Evolutionary conservation across 1,284 basidiomycete genomes (phyloP).

Genomic region (Pseudomicrostroma phylloplanum): DNA sequence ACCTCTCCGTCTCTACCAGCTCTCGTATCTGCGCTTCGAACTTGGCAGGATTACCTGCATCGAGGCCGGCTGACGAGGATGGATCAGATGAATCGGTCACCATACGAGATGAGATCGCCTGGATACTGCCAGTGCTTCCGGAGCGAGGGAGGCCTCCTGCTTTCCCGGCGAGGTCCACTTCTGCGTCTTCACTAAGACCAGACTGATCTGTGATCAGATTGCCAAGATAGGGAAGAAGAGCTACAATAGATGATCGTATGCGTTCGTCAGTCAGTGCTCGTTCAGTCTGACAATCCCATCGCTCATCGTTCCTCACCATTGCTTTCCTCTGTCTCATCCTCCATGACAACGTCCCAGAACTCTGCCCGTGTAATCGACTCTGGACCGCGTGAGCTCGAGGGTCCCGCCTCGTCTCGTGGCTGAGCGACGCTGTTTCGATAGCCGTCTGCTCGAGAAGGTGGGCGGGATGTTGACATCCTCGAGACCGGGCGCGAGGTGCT

Average conservation of each 20-base stretch:
- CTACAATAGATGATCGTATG: neutral
- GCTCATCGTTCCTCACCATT: neutral
- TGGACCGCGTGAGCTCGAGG: no score
- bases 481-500: no score
- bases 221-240: slow-evolving; percentile 32
- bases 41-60: slow-evolving; percentile 16
- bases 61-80: neutral
- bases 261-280: neutral
- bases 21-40: slow-evolving; percentile 34
- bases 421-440: no score
- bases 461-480: no score
- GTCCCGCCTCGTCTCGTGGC: no score
- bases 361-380: slow-evolving; percentile 19
- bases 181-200: slow-evolving; percentile 11
- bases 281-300: no score
- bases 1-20: slow-evolving; percentile 47
- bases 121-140: slow-evolving; percentile 35
- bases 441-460: no score
- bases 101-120: slow-evolving; percentile 16
- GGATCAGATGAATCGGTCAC: neutral
- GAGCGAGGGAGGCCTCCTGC: slow-evolving; percentile 21
- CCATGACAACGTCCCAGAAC: slow-evolving; percentile 34
- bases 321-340: slow-evolving; percentile 12
- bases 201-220: slow-evolving; percentile 29
- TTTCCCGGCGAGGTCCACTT: neutral